Evolutionary conservation across 2,329 filamentous ascomycete species (phyloP), one percentile per base, ranked within the genome.

Genomic region (Sordariomycetes sp.): DNA sequence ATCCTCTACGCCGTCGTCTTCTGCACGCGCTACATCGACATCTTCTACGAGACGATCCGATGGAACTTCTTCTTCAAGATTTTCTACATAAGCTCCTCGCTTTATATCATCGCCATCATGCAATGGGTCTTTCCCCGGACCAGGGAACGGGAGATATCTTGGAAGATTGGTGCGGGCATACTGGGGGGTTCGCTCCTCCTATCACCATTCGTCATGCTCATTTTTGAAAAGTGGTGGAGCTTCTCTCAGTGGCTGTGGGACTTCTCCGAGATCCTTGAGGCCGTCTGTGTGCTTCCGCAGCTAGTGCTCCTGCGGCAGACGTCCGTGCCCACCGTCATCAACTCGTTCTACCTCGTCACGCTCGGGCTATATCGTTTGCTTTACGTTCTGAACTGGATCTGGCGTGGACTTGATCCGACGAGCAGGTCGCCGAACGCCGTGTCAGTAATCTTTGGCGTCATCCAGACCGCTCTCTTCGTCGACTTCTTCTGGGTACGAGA

Each of bases 251-350:
- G 87, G 67, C 77, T 89, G 61, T 95, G 89, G 87, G 81, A 85
- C 59, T 96, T 96, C 72, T 95, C 89, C 35, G 85, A 94, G 64
- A 87, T 96, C 62, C 86, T 97, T 65, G 92, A 97, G 72, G 92
- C 90, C 36, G 82, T 95, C 60, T 94, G 88, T 69, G 83, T 96
- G 36, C 83, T 97, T 22, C 92, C 92, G 0, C 92, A 97, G 69
- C 84, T 97, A 1, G 81, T 96, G 6, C 84, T 96, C 51, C 82
- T 97, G 15, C 88, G 92, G 59, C 90, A 96, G 70, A 96, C 92
- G n/a, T 90, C 85, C 28, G 90, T 96, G 0, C 92, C 92, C 0
- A 97, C 92, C 54, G 92, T 96, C 53, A 91, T 97, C 72, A 89
- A 96, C 69, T 95, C 89, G n/a, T 96, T 88, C 73, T 97, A 97